Evolutionary conservation across 1,284 basidiomycete species (phyloP), one percentile per base, ranked within the genome.

Genomic region (Lignosus rhinocerotis): DNA sequence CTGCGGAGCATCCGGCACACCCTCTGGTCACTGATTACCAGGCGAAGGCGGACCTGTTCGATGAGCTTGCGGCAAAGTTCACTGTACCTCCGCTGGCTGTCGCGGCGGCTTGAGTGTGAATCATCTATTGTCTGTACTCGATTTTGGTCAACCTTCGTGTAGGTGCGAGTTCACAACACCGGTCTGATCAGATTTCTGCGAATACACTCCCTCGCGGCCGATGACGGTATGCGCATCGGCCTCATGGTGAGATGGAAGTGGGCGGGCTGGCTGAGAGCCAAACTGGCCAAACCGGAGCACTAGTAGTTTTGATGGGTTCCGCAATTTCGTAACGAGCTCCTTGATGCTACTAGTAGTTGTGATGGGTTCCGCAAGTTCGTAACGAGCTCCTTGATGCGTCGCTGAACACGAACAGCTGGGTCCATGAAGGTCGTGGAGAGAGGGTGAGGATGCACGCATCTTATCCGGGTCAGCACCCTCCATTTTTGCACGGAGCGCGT

Each of bases 61-160:
- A 94, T 69, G 83, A 88, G 61, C 83, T 82, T 51, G 84, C 84
- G 6, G 73, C 82, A 25, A 90, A 86, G 64, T 93, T 87, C 70
- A 70, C 72, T 46, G 79, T 89, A 31, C 88, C 90, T 17, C 76
- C 83, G 9, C 67, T 80, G 41, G 83, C 80, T 42, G 67, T 75
- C 16, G 72, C 73, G 34, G 64, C 73, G 30, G 72, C 69, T 19
- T 72, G 50, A 71, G 21, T 25, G 46, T 50, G 46, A 53, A 53
- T 39, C 25, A 36, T 21, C 49, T 19, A 6, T 10, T 10, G 25
- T 25, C 25, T 25, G 25, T 2, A 25, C 25, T 25, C 25, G 25
- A 25, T 2, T 25, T 25, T 25, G 25, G 25, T 2, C 25, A 25
- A 25, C n/a, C n/a, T n/a, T n/a, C n/a, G n/a, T n/a, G n/a, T n/a